Percentiles rank a stretch among this genome's conserved stretches.
Evolutionary conservation across 1,284 basidiomycete genomes (phyloP).

Genomic region (Fistulina hepatica): DNA sequence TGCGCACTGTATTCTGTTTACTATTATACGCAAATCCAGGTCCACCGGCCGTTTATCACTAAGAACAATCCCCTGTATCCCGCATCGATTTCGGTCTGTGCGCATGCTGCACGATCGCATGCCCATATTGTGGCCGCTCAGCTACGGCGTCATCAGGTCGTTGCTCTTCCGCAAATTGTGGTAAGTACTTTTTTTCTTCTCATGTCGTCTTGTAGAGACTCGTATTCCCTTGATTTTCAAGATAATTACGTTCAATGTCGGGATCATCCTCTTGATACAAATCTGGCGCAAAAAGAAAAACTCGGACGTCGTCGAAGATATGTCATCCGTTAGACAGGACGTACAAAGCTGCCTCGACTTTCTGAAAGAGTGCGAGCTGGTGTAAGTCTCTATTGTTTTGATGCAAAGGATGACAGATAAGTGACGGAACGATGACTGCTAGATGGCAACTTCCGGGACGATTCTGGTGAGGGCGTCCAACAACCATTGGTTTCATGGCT

Average conservation of each 20-base stretch:
- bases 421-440: no score
- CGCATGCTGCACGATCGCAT: constrained; percentile 54
- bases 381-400: no score
- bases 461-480: no score
- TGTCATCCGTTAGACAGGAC: neutral
- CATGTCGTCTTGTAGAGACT: no score
- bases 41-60: constrained; percentile 12
- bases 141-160: no score
- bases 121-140: constrained; percentile 49
- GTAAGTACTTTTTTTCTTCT: no score
- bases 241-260: constrained; percentile 26
- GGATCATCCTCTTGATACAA: constrained; percentile 58
- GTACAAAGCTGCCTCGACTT: neutral
- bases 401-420: no score
- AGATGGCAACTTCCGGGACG: no score
- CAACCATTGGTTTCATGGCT: no score
- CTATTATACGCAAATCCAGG: constrained; percentile 11
- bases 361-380: no score
- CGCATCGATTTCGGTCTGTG: constrained; percentile 59
- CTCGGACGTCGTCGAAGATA: neutral
- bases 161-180: no score
- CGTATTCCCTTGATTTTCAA: no score
- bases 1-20: constrained; percentile 10
- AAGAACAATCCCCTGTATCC: constrained; percentile 35
- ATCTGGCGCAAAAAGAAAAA: constrained; percentile 45